Evolutionary conservation across 768 basidiomycete species (phyloP), one percentile per base, ranked within the genome.

Genomic region (Clavaria fumosa): DNA sequence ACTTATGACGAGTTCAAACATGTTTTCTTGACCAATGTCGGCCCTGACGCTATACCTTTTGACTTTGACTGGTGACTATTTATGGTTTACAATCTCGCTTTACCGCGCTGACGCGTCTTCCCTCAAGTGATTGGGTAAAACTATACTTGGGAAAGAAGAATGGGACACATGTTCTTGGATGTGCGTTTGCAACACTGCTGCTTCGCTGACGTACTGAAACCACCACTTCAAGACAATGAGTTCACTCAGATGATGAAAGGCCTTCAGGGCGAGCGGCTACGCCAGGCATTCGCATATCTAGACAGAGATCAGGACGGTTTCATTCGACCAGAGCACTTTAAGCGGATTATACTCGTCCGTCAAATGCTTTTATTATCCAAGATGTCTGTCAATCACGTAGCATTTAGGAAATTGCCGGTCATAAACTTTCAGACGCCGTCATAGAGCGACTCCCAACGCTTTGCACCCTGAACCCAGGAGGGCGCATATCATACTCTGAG

Each of bases 191-290:
- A n/a, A n/a, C n/a, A n/a, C n/a, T n/a, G n/a, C n/a, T n/a, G n/a
- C n/a, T n/a, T n/a, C n/a, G n/a, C n/a, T n/a, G n/a, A n/a, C n/a
- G n/a, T n/a, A n/a, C n/a, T n/a, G n/a, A n/a, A n/a, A n/a, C n/a
- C n/a, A n/a, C n/a, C n/a, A n/a, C n/a, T n/a, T n/a, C 40, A 47
- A 89, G 83, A 91, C 62, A 83, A 83, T 54, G 91, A 97, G 58
- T 97, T 97, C 61, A 95, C 90, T 21, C 91, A 96, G 61, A 63
- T 97, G 42, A 95, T 99, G 88, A 97, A 96, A 59, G 93, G 90
- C 30, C 70, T 96, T 39, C 95, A 96, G 62, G 95, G 91, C 51
- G 95, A 99, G 60, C 78, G 95, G 22, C 66, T 99, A 38, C 82
- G 95, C 43, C 95, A 99, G 60, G 82, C 90, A 18, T 99, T 97